Base-by-base conservation (phyloP, 345 rosid genomes). In the Aurinia saxatilis region DNA sequence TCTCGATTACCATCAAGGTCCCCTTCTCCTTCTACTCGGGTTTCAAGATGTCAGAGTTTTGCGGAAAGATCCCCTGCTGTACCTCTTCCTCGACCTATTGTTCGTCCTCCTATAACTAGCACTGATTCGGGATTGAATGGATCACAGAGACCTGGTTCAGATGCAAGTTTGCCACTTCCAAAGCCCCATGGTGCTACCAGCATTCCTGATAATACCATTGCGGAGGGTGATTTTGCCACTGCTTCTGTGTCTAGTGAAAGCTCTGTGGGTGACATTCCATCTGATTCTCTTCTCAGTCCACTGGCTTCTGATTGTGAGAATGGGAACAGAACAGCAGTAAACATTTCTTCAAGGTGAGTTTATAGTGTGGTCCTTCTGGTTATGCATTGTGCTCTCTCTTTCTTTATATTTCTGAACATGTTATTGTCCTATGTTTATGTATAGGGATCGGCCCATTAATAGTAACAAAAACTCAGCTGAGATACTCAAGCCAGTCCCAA, bases 11-110 rank as follows among this genome's bases (percentile, higher is more conserved):
- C 79, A 1, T 89, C 96, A 5, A 80, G 89, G 64, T 84, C 89
- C 17, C 79, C 87, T 1, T 89, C 95, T 40, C 90, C 91, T 54
- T 80, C 96, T 8, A 77, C 77, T 45, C 78, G 72, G 51, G 96
- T 86, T 41, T 66, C 84, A 15, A 82, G 91, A 12, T 89, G 91
- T 76, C 96, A 86, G 77, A 89, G 95, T 65, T 89, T 89, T 70
- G 83, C 78, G 3, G 96, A 77, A 58, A 81, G 90, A 75, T 72
- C 86, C 63, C 74, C 47, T 68, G 85, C 96, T 9, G 89, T 84
- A 27, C 96, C 96, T 57, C 96, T 86, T 74, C 96, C 96, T 51
- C 84, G 82, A 59, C 96, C 96, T 65, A 78, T 48, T 37, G 56
- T 62, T 44, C 78, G 71, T 65, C 74, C 73, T 65, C 62, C 72